phyloP scores from a whole-genome alignment of 2,329 filamentous ascomycete species.

The Calonectria honghensis region DNA sequence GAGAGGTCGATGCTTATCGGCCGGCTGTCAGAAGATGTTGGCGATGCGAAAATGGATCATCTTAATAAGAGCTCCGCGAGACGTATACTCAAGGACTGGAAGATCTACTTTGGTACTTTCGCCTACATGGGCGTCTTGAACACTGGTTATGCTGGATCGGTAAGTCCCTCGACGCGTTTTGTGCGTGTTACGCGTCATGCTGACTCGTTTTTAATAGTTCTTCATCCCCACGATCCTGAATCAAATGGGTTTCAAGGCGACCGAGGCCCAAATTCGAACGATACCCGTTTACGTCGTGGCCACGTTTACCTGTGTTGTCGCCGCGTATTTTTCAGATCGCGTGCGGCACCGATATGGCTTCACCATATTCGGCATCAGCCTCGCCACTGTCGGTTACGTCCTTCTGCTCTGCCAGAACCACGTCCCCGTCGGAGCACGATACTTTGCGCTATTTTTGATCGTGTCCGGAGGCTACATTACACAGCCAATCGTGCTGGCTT shows the following conservation, averaged over 20 bases:
- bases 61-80: not conserved
- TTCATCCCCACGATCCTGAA: slow-evolving; percentile 18
- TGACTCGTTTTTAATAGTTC: not conserved
- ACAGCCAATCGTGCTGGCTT: not conserved
- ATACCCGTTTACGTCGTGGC: slow-evolving; percentile 9
- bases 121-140: slow-evolving; percentile 16
- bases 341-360: not conserved
- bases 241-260: slow-evolving; percentile 14
- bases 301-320: not conserved
- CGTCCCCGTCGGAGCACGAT: not conserved
- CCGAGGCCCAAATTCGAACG: not conserved
- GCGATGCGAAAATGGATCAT: slow-evolving; percentile 2
- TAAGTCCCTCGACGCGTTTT: not conserved
- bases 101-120: slow-evolving; percentile 16
- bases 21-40: not conserved
- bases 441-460: slow-evolving; percentile 4
- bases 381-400: not conserved
- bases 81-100: slow-evolving; percentile 1
- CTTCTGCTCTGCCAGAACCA: not conserved
- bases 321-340: slow-evolving; percentile 8
- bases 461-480: slow-evolving; percentile 15
- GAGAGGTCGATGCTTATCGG: slow-evolving; percentile 3
- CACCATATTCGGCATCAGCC: slow-evolving; percentile 3
- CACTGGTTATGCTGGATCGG: slow-evolving; percentile 11
- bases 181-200: not conserved